A percentile compares a stretch with the other conserved stretches of the same genome.
phyloP scores from a whole-genome alignment of 1,139 yeast species.

The Ashbya aceris region DNA sequence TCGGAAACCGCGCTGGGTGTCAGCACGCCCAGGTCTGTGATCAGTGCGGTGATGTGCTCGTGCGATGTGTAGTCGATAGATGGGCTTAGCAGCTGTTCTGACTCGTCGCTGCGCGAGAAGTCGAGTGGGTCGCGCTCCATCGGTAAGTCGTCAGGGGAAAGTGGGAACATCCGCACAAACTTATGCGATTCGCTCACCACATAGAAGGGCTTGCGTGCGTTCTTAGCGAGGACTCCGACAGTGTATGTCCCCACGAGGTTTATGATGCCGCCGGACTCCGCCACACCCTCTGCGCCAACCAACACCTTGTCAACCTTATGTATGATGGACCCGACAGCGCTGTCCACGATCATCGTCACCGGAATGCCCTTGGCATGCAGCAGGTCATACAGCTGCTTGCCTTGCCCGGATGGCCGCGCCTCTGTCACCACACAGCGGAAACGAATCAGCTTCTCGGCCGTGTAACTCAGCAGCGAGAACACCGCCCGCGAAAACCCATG shows the following conservation, averaged over 20 bases:
- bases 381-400: constrained; percentile 62
- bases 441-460: constrained; percentile 65
- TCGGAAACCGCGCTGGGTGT: constrained; percentile 98
- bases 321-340: constrained; percentile 88
- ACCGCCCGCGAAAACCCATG: constrained; percentile 94
- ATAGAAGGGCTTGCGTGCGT: constrained; percentile 85
- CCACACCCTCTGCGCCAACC: constrained; percentile 98
- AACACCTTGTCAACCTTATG: constrained; percentile 87
- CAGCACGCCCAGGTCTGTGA: constrained; percentile 91
- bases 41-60: constrained; percentile 87
- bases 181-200: constrained; percentile 94
- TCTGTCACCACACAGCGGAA: constrained; percentile 91
- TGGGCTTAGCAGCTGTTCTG: constrained; percentile 37
- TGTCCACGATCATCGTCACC: constrained; percentile 80
- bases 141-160: constrained; percentile 88
- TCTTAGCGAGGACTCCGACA: constrained; percentile 85
- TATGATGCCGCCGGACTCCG: constrained; percentile 96
- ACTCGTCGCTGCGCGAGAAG: constrained; percentile 34
- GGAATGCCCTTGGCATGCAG: constrained; percentile 79
- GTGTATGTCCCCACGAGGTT: constrained; percentile 95
- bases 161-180: constrained; percentile 90
- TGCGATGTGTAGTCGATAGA: constrained; percentile 90
- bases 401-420: constrained; percentile 80
- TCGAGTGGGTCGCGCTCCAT: constrained; percentile 38
- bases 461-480: constrained; percentile 60